Base-by-base conservation (phyloP, 208 protist genomes). In the Trypanosoma caninum region DNA sequence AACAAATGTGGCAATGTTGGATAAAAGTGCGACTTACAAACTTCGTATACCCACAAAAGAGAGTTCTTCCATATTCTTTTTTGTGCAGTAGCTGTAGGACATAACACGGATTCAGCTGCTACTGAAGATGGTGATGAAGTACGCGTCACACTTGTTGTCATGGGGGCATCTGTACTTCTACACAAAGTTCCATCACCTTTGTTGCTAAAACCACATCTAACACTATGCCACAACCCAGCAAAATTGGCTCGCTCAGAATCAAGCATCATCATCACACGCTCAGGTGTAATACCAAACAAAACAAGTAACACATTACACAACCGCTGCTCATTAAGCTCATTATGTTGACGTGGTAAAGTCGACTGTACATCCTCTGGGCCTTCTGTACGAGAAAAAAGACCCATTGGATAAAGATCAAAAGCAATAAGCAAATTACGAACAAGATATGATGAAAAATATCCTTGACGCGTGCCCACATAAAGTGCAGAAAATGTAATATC, bases 391-490 rank as follows among this genome's bases (percentile, higher is more conserved):
- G 10, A 34, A 6, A 52, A 50, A 45, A 42, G 57, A 46, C 60
- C 50, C 45, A 84, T 44, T 47, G 81, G 80, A 4, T 67, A 58
- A 33, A 92, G 76, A 58, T 89, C 78, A 22, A 83, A 73, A 1
- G 84, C 84, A 2, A 72, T 38, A 13, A 92, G 48, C 18, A 92
- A 62, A 38, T 77, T 81, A n/a, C 78, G 84, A 9, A 92, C 45
- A 10, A 88, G 65, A 54, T 87, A 92, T 11, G 81, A 87, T 41
- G 77, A 59, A 34, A 92, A 30, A 56, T 71, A 88, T 14, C 84
- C 84, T 42, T 89, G 76, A 25, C 60, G 64, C n/a, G 84, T 89
- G 18, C 84, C 84, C 16, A 89, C 69, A 44, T 92, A 92, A 6
- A 92, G 41, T 27, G 76, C 74, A 51, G 68, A 74, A 66, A 78